Evolutionary conservation across 768 basidiomycete genomes (phyloP).

Genomic region (Pholiota molesta): DNA sequence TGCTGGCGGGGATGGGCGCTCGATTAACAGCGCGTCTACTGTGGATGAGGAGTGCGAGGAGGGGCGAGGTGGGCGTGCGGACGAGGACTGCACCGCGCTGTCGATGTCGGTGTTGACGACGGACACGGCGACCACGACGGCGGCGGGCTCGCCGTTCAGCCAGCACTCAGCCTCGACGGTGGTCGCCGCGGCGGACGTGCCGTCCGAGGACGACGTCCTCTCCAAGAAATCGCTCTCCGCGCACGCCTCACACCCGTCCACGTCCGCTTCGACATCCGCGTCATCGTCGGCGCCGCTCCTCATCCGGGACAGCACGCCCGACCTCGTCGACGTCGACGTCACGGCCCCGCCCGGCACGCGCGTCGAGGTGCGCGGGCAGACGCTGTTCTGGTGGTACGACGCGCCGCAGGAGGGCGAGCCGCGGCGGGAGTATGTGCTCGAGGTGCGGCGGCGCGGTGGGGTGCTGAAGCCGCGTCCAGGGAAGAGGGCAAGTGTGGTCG

Average conservation of each 20-base stretch:
- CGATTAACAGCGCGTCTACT: constrained; percentile 8
- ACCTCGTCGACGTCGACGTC: constrained; percentile 43
- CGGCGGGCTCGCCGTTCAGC: background rate
- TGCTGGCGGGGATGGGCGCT: constrained; percentile 4
- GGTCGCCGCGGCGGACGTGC: background rate
- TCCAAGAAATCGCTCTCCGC: background rate
- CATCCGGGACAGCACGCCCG: constrained; percentile 9
- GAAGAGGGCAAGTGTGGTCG: constrained; percentile 6
- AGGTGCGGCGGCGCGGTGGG: constrained; percentile 34
- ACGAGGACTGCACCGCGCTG: background rate
- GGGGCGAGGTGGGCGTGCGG: background rate
- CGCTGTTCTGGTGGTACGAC: constrained; percentile 57
- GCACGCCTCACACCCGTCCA: background rate
- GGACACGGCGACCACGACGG: constrained; percentile 4
- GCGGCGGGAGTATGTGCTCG: constrained; percentile 37
- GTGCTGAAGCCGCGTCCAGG: constrained; percentile 26
- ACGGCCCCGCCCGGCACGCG: constrained; percentile 40
- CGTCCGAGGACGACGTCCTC: background rate
- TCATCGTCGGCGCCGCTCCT: constrained; percentile 14
- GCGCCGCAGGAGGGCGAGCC: constrained; percentile 36
- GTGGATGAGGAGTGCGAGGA: background rate
- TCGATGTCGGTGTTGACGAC: constrained; percentile 11
- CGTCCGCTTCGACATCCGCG: background rate
- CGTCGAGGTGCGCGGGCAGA: constrained; percentile 51
- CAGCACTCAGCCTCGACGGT: background rate